phyloP scores from a whole-genome alignment of 805 yeast species.

The Spathaspora hagerdaliae region DNA sequence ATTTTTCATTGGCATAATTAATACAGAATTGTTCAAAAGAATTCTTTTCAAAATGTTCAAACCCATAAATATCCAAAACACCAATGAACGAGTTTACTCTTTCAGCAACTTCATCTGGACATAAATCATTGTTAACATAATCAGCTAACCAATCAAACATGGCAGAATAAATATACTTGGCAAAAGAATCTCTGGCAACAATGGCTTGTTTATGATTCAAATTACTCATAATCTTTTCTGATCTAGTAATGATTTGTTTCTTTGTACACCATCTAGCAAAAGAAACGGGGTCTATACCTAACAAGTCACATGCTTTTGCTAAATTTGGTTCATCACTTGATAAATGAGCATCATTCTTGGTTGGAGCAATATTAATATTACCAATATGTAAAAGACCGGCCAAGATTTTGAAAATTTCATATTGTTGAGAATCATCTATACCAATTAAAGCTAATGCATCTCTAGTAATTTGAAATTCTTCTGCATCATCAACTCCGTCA shows the following conservation, averaged over 20 bases:
- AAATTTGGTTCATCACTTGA: constrained; percentile 84
- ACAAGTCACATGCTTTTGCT: constrained; percentile 74
- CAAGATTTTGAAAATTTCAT: constrained; percentile 67
- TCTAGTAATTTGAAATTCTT: constrained; percentile 71
- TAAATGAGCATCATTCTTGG: constrained; percentile 78
- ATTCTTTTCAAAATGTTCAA: constrained; percentile 91
- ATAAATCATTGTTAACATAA: constrained; percentile 75
- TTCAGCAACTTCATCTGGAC: constrained; percentile 63
- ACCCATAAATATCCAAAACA: constrained; percentile 95
- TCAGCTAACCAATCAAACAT: constrained; percentile 93
- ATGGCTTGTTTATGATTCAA: constrained; percentile 77
- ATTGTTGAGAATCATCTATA: constrained; percentile 53
- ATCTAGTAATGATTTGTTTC: constrained; percentile 87
- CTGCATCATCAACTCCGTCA: constrained; percentile 74
- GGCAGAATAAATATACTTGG: constrained; percentile 89
- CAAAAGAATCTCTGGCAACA: constrained; percentile 95
- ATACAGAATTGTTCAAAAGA: constrained; percentile 97
- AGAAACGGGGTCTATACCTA: constrained; percentile 68
- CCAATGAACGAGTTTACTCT: constrained; percentile 78
- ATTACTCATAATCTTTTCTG: constrained; percentile 85
- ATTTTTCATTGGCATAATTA: constrained; percentile 93
- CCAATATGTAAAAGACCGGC: constrained; percentile 92
- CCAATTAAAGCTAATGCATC: constrained; percentile 82
- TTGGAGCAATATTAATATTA: constrained; percentile 80
- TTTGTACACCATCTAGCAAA: constrained; percentile 91